Base-by-base conservation (phyloP, 2,329 filamentous ascomycete genomes). In the Paradendryphiella salina region DNA sequence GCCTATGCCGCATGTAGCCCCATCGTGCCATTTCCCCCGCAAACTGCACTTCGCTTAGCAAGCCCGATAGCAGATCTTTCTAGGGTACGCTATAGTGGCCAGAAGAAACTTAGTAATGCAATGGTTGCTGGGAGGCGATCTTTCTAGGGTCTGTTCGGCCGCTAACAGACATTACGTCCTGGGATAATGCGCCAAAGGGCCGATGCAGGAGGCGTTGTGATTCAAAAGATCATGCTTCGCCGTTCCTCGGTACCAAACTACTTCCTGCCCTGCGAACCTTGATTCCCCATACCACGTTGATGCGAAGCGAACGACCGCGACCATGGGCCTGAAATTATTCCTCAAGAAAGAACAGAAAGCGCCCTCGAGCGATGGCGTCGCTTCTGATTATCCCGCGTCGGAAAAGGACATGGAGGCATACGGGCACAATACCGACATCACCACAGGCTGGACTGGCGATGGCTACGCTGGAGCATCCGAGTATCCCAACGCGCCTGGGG, bases 261-360 rank as follows among this genome's bases (percentile, higher is more conserved):
- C 28, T 33, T 44, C 31, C 38, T 9, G 36, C 43, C 39, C 20
- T 21, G 15, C 35, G 40, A 35, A 33, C 8, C 20, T 18, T 28
- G 38, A 32, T 32, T 15, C 21, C 28, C 28, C 9, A 13, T 28
- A 26, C 8, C 14, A 18, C 32, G 18, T 37, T 33, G 21, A 15
- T 31, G 40, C 38, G 14, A 34, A 32, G 40, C 38, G 14, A 34
- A 32, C n/a, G 29, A 18, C 41, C 36, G 31, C 45, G 47, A 61
- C 37, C 55, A 68, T 68, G 64, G 64, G 59, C 40, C 50, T 66
- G 41, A 63, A 62, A 34, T 59, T 51, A 28, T 57, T 64, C 31
- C 58, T 60, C 39, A 64, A 64, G 44, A 63, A 67, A 53, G 62
- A 63, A 29, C 56, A 45, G 32, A 50, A 57, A 13, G 41, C 51